A percentile compares a stretch with the other conserved stretches of the same genome.
phyloP scores from a whole-genome alignment of 2,329 filamentous ascomycete species.

The Davidsoniella australis region DNA sequence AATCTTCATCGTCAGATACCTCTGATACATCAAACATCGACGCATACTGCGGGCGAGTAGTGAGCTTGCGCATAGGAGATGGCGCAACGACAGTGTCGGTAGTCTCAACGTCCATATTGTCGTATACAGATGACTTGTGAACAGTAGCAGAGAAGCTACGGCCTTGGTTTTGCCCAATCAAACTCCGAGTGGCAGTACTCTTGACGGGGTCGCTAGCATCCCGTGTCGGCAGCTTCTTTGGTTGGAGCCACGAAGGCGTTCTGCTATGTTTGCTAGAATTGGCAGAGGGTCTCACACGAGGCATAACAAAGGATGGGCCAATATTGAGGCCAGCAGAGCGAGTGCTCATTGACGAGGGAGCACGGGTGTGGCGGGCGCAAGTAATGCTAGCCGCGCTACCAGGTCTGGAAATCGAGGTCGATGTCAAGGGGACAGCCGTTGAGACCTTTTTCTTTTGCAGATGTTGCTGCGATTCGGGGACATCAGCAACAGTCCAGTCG shows the following conservation, averaged over 20 bases:
- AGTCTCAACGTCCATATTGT: background rate
- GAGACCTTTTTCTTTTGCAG: constrained; percentile 5
- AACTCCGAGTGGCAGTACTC: constrained; percentile 52
- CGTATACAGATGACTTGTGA: background rate
- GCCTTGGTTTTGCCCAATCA: constrained; percentile 72
- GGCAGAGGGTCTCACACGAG: constrained; percentile 16
- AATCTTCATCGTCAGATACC: constrained; percentile 23
- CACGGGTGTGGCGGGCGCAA: constrained; percentile 7
- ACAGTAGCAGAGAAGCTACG: constrained; percentile 29
- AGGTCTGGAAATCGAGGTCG: constrained; percentile 21
- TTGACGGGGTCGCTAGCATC: constrained; percentile 11
- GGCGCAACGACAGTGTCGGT: constrained; percentile 1
- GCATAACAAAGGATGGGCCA: constrained; percentile 24
- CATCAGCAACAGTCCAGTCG: constrained; percentile 40
- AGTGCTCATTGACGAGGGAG: constrained; percentile 7
- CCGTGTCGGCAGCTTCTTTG: constrained; percentile 3
- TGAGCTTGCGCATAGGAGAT: constrained; percentile 12
- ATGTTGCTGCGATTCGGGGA: constrained; percentile 26
- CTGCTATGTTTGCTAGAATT: background rate
- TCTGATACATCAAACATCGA: constrained; percentile 38
- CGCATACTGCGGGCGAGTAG: constrained; percentile 33
- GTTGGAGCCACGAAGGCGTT: constrained; percentile 11
- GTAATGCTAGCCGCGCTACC: constrained; percentile 2
- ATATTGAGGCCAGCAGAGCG: constrained; percentile 5
- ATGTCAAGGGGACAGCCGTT: background rate